A percentile compares a stretch with the other conserved stretches of the same genome.
Conservation (phyloP, 805 yeast species). For the Nakazawaea ishiwadae region DNA sequence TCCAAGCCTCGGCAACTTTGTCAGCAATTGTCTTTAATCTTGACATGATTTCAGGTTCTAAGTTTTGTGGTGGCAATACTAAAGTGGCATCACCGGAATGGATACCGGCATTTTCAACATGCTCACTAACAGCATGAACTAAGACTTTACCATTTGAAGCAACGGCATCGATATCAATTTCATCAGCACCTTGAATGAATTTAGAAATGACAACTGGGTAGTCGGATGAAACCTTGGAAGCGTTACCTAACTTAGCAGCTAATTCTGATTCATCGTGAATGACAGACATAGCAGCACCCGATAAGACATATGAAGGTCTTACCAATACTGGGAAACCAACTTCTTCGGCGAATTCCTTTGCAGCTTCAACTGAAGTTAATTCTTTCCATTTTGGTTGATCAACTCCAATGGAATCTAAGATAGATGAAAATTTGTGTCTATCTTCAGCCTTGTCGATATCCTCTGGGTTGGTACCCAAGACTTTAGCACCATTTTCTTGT, state of each 20-base stretch:
- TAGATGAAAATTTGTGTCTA: conserved; percentile 95
- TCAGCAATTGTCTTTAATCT: conserved; percentile 86
- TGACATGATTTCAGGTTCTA: conserved; percentile 59
- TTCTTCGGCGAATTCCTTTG: conserved; percentile 74
- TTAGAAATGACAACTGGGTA: conserved; percentile 97
- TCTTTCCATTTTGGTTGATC: conserved; percentile 99
- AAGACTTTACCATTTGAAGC: conserved; percentile 84
- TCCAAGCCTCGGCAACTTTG: conserved; percentile 91
- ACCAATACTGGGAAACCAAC: conserved; percentile 96
- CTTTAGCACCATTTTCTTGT: conserved; percentile 78
- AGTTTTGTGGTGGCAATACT: conserved; percentile 84
- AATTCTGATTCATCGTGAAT: conserved; percentile 76
- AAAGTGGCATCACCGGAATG: conserved; percentile 99
- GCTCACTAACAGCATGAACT: conserved; percentile 96
- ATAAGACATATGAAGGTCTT: conserved; percentile 94
- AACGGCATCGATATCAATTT: conserved; percentile 96
- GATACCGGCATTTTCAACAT: conserved; percentile 97
- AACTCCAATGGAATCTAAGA: conserved; percentile 85
- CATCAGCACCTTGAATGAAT: conserved; percentile 93
- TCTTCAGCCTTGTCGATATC: conserved; percentile 97
- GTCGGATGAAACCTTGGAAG: conserved; percentile 90
- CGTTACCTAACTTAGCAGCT: conserved; percentile 75
- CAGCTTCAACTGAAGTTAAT: conserved; percentile 79
- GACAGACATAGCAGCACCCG: conserved; percentile 99
- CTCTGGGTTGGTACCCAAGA: conserved; percentile 90